Evolutionary conservation across 805 yeast species (phyloP).

Genomic region (Wickerhamiella vanderwaltii): DNA sequence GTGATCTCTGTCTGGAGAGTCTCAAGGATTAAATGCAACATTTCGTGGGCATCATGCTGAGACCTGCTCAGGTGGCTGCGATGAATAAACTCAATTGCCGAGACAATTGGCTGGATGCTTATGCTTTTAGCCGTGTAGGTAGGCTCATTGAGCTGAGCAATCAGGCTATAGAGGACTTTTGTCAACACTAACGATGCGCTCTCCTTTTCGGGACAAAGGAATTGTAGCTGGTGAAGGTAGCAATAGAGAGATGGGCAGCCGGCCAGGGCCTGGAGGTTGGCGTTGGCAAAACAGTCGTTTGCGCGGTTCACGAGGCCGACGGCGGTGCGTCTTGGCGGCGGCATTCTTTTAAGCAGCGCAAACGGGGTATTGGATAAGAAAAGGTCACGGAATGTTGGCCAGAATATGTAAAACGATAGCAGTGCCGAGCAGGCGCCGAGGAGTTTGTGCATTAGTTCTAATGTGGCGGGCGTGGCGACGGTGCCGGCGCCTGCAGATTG

Average conservation of each 20-base stretch:
- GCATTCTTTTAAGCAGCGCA: conserved; percentile 3
- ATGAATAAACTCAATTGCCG: conserved; percentile 58
- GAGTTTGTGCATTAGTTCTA: conserved; percentile 3
- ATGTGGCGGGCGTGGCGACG: neutral
- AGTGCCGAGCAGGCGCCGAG: neutral
- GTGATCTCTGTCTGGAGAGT: conserved; percentile 57
- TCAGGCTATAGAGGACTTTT: conserved; percentile 17
- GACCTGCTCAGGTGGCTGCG: conserved; percentile 60
- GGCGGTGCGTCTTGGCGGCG: conserved; percentile 28
- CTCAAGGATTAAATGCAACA: conserved; percentile 69
- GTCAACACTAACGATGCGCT: conserved; percentile 17
- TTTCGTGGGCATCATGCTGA: conserved; percentile 94
- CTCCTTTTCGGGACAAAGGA: conserved; percentile 5
- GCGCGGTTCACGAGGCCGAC: conserved; percentile 74
- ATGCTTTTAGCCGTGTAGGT: conserved; percentile 40
- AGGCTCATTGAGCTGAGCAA: conserved; percentile 46
- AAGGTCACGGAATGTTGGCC: conserved; percentile 8
- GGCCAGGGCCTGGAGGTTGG: conserved; percentile 56
- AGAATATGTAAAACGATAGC: conserved; percentile 2
- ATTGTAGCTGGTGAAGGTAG: conserved; percentile 18
- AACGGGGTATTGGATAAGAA: conserved; percentile 3
- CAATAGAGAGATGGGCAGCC: conserved; percentile 19
- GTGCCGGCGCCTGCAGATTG: neutral
- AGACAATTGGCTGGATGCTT: conserved; percentile 70
- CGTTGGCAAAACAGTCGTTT: conserved; percentile 88